Conservation (phyloP, 2,329 filamentous ascomycete species). For the Pseudofabraea citricarpa region DNA sequence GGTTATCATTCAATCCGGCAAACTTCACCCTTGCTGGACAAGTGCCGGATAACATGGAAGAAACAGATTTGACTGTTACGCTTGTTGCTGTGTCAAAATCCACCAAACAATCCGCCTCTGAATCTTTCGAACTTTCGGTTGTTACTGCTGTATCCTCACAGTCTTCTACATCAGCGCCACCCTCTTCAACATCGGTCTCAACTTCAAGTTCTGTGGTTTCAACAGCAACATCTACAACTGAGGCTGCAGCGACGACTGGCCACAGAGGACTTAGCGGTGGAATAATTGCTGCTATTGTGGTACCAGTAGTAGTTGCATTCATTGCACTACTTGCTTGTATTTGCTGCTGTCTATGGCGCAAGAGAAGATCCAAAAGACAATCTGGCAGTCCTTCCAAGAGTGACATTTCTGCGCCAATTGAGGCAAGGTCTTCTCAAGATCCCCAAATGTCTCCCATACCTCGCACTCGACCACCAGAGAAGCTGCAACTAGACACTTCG, state of each 20-base stretch:
- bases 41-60: conserved; percentile 13
- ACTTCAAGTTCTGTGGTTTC: neutral
- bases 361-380: conserved; percentile 8
- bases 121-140: conserved; percentile 17
- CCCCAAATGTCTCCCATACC: neutral
- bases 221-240: neutral
- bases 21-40: conserved; percentile 18
- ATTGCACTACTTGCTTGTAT: conserved; percentile 14
- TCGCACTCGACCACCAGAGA: conserved; percentile 10
- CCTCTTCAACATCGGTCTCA: conserved; percentile 6
- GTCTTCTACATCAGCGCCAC: neutral
- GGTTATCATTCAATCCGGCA: conserved; percentile 22
- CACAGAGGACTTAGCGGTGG: conserved; percentile 10
- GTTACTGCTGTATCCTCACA: no score
- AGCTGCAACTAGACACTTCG: conserved; percentile 19
- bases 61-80: conserved; percentile 14
- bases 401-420: conserved; percentile 19
- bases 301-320: conserved; percentile 15
- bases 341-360: conserved; percentile 14
- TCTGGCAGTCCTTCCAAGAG: conserved; percentile 12
- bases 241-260: conserved; percentile 7
- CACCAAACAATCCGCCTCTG: conserved; percentile 7
- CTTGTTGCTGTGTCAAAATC: conserved; percentile 20
- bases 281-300: conserved; percentile 18
- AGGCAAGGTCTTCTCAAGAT: conserved; percentile 8